These are phyloP conservation scores for Monilinia fructicola DNA, from an alignment of 2,329 filamentous ascomycete species.

Conservation along the genomic window DNA sequence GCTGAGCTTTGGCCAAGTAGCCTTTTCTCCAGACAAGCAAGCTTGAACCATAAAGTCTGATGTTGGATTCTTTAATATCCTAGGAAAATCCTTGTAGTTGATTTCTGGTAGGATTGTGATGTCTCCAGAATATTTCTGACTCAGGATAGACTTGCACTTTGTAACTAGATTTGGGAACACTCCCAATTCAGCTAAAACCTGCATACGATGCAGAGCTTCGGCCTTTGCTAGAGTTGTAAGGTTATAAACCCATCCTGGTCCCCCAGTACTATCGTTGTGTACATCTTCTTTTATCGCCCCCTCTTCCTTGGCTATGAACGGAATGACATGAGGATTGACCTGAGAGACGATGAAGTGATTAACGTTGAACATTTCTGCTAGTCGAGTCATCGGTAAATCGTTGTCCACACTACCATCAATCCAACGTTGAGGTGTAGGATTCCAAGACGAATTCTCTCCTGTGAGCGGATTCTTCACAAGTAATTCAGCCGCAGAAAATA, in stretches of 20 bases:
- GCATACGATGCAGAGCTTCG: slow-evolving; percentile 77
- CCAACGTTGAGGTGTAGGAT: slow-evolving; percentile 79
- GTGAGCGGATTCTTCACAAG: slow-evolving; percentile 84
- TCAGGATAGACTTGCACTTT: slow-evolving; percentile 77
- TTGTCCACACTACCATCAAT: slow-evolving; percentile 96
- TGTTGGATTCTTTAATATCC: slow-evolving; percentile 80
- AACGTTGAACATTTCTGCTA: slow-evolving; percentile 96
- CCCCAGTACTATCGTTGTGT: slow-evolving; percentile 35
- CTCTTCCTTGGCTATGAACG: slow-evolving; percentile 78
- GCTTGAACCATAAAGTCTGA: slow-evolving; percentile 81
- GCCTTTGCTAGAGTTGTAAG: slow-evolving; percentile 73
- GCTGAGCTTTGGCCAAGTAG: slow-evolving; percentile 88
- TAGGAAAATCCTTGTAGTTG: slow-evolving; percentile 68
- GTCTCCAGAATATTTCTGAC: slow-evolving; percentile 89
- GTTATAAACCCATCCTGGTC: slow-evolving; percentile 58
- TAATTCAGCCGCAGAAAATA: slow-evolving; percentile 77
- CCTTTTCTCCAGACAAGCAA: slow-evolving; percentile 74
- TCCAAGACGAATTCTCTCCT: slow-evolving; percentile 77
- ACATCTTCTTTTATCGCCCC: slow-evolving; percentile 45
- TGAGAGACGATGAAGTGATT: slow-evolving; percentile 98
- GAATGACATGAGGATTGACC: slow-evolving; percentile 90
- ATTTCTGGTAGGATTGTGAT: slow-evolving; percentile 91
- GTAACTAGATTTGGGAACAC: slow-evolving; percentile 76
- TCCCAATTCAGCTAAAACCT: slow-evolving; percentile 76
- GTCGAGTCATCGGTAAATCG: slow-evolving; percentile 83